Evolutionary conservation across 1,284 basidiomycete genomes (phyloP), one percentile per base, ranked within the genome.

Genomic region (Marasmius oreades): DNA sequence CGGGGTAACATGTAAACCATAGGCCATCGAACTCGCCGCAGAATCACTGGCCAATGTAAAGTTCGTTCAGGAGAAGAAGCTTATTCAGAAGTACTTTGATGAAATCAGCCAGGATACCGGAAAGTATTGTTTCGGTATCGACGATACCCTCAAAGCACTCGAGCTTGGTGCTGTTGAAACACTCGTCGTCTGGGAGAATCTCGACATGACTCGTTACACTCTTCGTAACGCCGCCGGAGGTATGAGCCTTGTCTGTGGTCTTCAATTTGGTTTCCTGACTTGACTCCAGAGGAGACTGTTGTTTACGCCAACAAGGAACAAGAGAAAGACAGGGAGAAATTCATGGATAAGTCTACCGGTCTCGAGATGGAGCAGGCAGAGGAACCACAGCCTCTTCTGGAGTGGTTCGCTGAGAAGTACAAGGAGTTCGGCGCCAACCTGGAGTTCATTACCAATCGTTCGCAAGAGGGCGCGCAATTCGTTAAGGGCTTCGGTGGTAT

Each of bases 341-440:
- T 99, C 75, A 75, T 88, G 11, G 97, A 99, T 81, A 94, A 95
- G 73, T 91, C 92, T 3, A 99, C 95, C 14, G 91, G 93, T 8
- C 71, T 88, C 48, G 95, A 98, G 77, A 99, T 99, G 96, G 96
- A 99, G 72, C 88, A 92, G 70, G 74, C 76, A 4, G 67, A 68
- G 1, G 95, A 97, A 63, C 87, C 95, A 1, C 82, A 90, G 67
- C 80, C 91, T 48, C 80, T 97, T 16, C 85, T 98, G 59, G 95
- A 99, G 73, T 99, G 97, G 97, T 94, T 99, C 68, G 91, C 97
- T 37, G 97, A 99, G 68, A 95, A 95, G 72, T 99, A 99, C 82
- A 95, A 93, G 70, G 91, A 95, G 51, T 99, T 98, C 69, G 97
- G 96, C 63, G 92, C 95, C 57, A 90, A 90, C 64, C 86, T 98